These are phyloP conservation scores for Candida smagusa DNA, from an alignment of 1,139 yeast species.

Conservation along the genomic window DNA sequence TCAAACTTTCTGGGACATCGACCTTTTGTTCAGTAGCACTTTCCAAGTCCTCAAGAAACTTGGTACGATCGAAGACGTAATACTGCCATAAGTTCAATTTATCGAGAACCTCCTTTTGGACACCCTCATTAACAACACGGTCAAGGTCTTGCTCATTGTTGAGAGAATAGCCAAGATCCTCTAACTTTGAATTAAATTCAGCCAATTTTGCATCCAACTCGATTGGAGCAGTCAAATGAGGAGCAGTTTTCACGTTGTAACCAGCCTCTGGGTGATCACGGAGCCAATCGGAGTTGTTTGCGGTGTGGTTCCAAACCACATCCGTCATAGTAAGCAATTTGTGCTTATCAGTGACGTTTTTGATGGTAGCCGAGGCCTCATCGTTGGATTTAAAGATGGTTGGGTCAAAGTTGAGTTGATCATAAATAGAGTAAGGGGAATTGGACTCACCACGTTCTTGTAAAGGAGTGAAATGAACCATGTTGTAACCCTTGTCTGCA, in stretches of 20 bases:
- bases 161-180: conserved; percentile 59
- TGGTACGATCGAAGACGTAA: conserved; percentile 63
- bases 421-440: conserved; percentile 89
- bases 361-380: conserved; percentile 25
- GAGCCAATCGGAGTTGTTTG: conserved; percentile 85
- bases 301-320: conserved; percentile 93
- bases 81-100: conserved; percentile 80
- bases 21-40: conserved; percentile 38
- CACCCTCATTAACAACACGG: conserved; percentile 56
- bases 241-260: conserved; percentile 81
- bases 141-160: conserved; percentile 51
- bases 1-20: conserved; percentile 29
- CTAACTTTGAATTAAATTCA: conserved; percentile 58
- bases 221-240: conserved; percentile 80
- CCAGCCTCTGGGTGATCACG: conserved; percentile 87
- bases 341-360: conserved; percentile 49
- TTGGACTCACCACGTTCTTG: conserved; percentile 85
- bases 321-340: conserved; percentile 79
- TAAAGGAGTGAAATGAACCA: conserved; percentile 94
- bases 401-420: conserved; percentile 78
- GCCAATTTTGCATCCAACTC: conserved; percentile 72
- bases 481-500: conserved; percentile 77
- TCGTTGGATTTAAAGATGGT: conserved; percentile 48
- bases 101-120: conserved; percentile 63
- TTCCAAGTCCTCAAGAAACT: conserved; percentile 30